A percentile compares a stretch with the other conserved stretches of the same genome.
phyloP scores from a whole-genome alignment of 2,329 filamentous ascomycete species.

The Xenoacremonium recifei region DNA sequence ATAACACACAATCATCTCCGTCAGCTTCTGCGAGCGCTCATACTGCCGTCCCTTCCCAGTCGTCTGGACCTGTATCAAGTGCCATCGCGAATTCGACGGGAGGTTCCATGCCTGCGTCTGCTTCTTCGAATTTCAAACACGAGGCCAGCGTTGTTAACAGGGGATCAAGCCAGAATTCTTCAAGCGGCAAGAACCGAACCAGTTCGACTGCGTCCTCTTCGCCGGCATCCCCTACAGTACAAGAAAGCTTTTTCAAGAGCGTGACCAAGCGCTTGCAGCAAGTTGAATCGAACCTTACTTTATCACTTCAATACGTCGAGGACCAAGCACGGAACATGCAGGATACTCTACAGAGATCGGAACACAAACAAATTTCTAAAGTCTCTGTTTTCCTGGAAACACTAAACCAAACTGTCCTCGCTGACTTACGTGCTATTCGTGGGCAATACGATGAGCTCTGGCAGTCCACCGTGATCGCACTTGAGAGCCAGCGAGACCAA shows the following conservation, averaged over 20 bases:
- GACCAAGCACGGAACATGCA: conserved; percentile 89
- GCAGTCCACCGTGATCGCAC: conserved; percentile 90
- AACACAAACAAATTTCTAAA: conserved; percentile 83
- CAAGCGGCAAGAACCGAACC: conserved; percentile 26
- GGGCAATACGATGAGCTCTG: conserved; percentile 94
- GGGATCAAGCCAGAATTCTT: conserved; percentile 11
- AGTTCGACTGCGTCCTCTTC: conserved; percentile 26
- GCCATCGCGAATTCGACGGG: conserved; percentile 10
- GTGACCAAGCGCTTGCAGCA: conserved; percentile 90
- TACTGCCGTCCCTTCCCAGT: conserved; percentile 11
- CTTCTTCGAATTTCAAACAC: conserved; percentile 5
- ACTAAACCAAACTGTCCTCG: conserved; percentile 83
- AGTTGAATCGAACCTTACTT: conserved; percentile 86
- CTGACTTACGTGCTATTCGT: conserved; percentile 74
- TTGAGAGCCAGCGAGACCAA: conserved; percentile 84
- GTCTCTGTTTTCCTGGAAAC: conserved; percentile 77
- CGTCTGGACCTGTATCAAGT: conserved; percentile 16
- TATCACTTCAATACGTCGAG: conserved; percentile 94
- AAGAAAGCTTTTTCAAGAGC: conserved; percentile 97
- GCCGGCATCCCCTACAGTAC: conserved; percentile 69
- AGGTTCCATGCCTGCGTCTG: conserved; percentile 12
- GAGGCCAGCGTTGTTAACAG: conserved; percentile 10
- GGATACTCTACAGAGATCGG: conserved; percentile 81
- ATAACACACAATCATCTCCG: no score
- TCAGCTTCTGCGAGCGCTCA: no score